Evolutionary conservation across 139 green algal genomes (phyloP).

Genomic region (Coelastrella sp.): DNA sequence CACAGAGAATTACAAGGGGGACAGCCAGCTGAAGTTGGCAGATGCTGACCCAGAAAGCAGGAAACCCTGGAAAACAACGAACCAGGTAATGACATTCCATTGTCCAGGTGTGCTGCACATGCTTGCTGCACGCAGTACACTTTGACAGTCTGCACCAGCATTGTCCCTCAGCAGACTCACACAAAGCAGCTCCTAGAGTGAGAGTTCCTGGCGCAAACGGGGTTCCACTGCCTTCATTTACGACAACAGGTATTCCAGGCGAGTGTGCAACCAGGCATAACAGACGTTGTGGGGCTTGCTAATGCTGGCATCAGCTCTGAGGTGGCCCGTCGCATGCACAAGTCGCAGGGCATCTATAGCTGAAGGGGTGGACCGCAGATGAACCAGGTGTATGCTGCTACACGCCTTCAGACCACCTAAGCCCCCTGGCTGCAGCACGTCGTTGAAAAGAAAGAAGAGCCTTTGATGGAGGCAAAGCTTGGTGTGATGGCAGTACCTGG

Average conservation of each 20-base stretch:
- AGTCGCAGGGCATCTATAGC: conserved; percentile 50
- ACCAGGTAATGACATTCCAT: too few species aligned
- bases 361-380: too few species aligned
- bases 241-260: conserved; percentile 62
- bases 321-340: conserved; percentile 65
- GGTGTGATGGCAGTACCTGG: too few species aligned
- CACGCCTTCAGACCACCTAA: too few species aligned
- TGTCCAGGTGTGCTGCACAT: too few species aligned
- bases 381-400: neutral
- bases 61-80: conserved; percentile 70
- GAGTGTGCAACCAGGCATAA: conserved; percentile 48
- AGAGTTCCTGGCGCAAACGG: neutral
- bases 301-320: conserved; percentile 66
- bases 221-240: neutral
- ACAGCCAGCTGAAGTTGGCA: conserved; percentile 57
- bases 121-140: too few species aligned
- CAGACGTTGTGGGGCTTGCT: conserved; percentile 60
- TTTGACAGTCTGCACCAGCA: too few species aligned
- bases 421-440: too few species aligned
- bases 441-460: too few species aligned
- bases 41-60: conserved; percentile 58
- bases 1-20: conserved; percentile 60
- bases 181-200: too few species aligned
- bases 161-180: too few species aligned
- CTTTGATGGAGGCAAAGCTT: too few species aligned